Evolutionary conservation across 495 filamentous ascomycete species (phyloP).

Genomic region (Melanomma pulvis-pyrius): DNA sequence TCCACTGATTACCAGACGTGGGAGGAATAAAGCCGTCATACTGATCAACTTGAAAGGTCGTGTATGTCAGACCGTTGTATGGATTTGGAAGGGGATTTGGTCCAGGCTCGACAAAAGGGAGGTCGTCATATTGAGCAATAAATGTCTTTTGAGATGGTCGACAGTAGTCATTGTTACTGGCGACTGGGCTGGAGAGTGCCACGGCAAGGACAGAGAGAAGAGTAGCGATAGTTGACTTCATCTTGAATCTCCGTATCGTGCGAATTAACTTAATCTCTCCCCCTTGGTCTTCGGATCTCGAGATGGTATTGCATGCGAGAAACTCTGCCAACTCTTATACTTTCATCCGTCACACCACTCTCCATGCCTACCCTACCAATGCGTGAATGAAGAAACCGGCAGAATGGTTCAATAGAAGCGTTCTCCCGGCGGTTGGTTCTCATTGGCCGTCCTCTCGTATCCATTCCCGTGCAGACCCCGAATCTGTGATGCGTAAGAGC

Average conservation of each 20-base stretch:
- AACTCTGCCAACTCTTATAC: not conserved
- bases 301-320: too few species aligned
- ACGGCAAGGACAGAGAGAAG: not conserved
- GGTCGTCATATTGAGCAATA: conserved; percentile 28
- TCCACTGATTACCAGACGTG: conserved; percentile 26
- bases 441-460: not conserved
- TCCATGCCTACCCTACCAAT: not conserved
- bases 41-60: conserved; percentile 30
- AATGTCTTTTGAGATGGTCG: conserved; percentile 5
- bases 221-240: not conserved
- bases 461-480: not conserved
- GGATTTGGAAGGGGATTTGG: conserved; percentile 21
- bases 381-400: not conserved
- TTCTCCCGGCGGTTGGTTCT: not conserved
- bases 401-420: not conserved
- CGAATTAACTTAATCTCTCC: too few species aligned
- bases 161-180: conserved; percentile 5
- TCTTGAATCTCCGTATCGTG: not conserved
- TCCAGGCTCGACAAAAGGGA: conserved; percentile 16
- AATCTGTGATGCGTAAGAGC: not conserved
- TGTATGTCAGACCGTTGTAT: conserved; percentile 29
- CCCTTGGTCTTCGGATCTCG: too few species aligned
- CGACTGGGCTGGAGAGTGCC: not conserved
- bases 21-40: conserved; percentile 31
- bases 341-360: not conserved